Base-by-base conservation (phyloP, 495 filamentous ascomycete species). In the Talaromyces nanjingensis region DNA sequence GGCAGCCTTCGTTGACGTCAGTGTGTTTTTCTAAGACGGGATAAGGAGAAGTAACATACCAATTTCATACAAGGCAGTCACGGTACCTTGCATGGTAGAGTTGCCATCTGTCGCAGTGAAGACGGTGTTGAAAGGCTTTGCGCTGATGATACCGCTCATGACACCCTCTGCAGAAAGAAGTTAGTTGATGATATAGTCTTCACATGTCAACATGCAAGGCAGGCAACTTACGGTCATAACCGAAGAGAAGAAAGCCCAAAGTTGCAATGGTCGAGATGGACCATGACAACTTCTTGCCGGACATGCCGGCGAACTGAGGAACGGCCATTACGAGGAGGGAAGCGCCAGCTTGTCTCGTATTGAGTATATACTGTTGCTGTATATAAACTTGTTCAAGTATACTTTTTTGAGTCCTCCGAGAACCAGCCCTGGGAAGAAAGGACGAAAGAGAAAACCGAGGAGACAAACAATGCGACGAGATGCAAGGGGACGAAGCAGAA, bases 61-160 rank as follows among this genome's bases (percentile, higher is more conserved):
- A 42, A 93, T 81, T 68, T 93, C 90, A 70, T 93, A 94, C 52
- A 96, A 90, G 3, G 91, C 89, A 2, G 91, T 93, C 14, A 93
- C 88, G 20, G 90, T 77, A 31, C 89, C 91, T 71, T 93, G 89
- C 85, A 91, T 91, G 1, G 86, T 87, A 5, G 85, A 75, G 68
- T 91, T 78, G 66, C 80, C 75, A 58, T 80, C 80, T 1, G 88
- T 89, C 49, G 86, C 86, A 12, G 84, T 83, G 69, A 93, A 91
- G 16, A 87, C 79, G 29, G 83, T 67, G 72, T 87, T 87, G 78
- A 96, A 96, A 9, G 84, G 83, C 0, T 79, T 75, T 0, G 90
- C 85, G 52, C 85, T 87, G 65, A 93, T 92, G 68, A 94, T 93
- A 60, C 91, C 90, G 65, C 82, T 86, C 91, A 93, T 94, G 63